phyloP scores from a whole-genome alignment of 495 filamentous ascomycete genomes.

The Talaromyces nanjingensis region DNA sequence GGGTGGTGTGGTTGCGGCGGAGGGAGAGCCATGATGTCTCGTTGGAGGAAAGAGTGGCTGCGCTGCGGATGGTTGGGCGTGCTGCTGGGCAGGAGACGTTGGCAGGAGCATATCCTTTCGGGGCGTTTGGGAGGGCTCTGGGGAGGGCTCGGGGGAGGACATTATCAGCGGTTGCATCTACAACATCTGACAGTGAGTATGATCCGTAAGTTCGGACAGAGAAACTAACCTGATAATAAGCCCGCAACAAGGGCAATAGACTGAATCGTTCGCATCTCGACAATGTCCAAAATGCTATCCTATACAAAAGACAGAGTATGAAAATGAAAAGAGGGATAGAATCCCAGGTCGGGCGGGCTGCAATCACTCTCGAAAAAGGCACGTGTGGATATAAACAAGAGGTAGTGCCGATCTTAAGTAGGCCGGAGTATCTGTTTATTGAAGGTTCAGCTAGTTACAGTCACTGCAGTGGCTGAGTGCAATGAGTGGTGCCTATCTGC shows the following conservation, averaged over 20 bases:
- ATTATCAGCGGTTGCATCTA: not conserved
- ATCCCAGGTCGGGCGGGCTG: not conserved
- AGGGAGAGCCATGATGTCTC: conserved; percentile 60
- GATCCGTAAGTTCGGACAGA: not conserved
- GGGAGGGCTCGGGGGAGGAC: conserved; percentile 14
- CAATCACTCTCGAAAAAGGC: not conserved
- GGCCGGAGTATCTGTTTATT: not conserved
- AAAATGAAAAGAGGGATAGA: not conserved
- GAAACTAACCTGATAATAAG: not conserved
- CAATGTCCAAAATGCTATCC: not conserved
- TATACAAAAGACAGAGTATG: not conserved
- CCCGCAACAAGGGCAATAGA: not conserved
- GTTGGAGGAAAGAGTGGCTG: conserved; percentile 47
- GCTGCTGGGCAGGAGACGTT: conserved; percentile 28
- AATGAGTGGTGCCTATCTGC: too few relatives aligned
- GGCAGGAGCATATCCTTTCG: conserved; percentile 27
- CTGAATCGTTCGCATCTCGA: not conserved
- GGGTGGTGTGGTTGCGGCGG: conserved; percentile 48
- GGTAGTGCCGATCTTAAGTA: not conserved
- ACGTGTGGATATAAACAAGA: not conserved
- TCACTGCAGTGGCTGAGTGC: not conserved
- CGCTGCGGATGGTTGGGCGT: conserved; percentile 44
- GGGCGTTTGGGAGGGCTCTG: conserved; percentile 29
- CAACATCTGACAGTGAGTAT: not conserved
- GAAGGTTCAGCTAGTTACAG: not conserved